Evolutionary conservation across 306 rosid species (phyloP).

Genomic region (Trifolium repens): DNA sequence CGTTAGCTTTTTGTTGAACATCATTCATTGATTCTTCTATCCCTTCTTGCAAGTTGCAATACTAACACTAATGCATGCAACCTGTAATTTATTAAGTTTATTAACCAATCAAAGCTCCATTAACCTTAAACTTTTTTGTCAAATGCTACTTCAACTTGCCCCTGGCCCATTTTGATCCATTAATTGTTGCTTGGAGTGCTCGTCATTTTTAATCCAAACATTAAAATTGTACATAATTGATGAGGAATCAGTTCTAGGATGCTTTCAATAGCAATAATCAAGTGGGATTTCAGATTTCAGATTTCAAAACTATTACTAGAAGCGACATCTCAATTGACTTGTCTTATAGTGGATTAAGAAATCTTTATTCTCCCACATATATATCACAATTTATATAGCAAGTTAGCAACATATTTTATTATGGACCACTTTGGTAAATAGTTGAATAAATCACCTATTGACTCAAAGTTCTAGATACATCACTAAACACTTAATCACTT

Average conservation of each 20-base stretch:
- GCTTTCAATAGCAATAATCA: slow-evolving; percentile 9
- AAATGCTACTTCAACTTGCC: slow-evolving; percentile 12
- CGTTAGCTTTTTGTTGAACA: slow-evolving; percentile 1
- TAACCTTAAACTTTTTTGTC: background rate
- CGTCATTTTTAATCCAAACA: background rate
- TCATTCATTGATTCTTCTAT: slow-evolving; percentile 24
- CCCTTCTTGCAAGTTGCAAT: slow-evolving; percentile 31
- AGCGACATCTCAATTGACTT: slow-evolving; percentile 1
- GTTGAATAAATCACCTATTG: too few species aligned
- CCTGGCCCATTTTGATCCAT: slow-evolving; percentile 10
- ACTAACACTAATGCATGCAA: background rate
- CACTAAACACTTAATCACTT: too few species aligned
- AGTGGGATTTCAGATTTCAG: background rate
- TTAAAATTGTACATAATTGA: background rate
- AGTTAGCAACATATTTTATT: too few species aligned
- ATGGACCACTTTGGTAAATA: too few species aligned
- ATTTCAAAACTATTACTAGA: background rate
- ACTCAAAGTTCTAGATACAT: too few species aligned
- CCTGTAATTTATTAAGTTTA: background rate
- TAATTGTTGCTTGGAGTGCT: slow-evolving; percentile 17
- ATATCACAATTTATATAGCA: background rate
- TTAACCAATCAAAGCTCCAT: slow-evolving; percentile 10
- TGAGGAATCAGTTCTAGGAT: background rate
- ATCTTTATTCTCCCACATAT: background rate
- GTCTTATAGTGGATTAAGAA: background rate